Base-by-base conservation (phyloP, 1,284 basidiomycete species). In the Cerioporus squamosus region DNA sequence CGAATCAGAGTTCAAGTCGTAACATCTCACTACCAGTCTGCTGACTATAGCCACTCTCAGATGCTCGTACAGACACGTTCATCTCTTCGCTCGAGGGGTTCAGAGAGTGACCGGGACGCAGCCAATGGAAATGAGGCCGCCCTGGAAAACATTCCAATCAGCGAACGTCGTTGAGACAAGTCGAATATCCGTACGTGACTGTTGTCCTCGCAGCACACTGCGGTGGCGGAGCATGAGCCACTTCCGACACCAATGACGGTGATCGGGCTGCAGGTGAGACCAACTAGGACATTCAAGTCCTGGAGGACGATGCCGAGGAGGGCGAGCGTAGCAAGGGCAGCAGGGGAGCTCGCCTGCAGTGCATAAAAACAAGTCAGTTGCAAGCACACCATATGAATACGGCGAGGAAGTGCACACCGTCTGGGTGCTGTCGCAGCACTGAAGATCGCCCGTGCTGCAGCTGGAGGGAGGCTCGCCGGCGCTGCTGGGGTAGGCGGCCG, bases 211-310 rank as follows among this genome's bases (percentile, higher is more conserved):
- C 57, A 59, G 47, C 47, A 54, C 15, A 59, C 57, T 9, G 48
- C 24, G 44, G 49, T 46, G n/a, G 18, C 6, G 48, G 68, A 71
- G 18, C 43, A 18, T 17, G 22, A 44, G 39, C 69, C 64, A 18
- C 61, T 56, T 45, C 65, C 63, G 42, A 65, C 62, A 22, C 66
- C 65, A 49, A 69, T 55, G 46, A 70, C 59, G 54, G n/a, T 61
- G 49, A 73, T 61, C 17, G 70, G 70, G 39, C 65, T 65, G 66
- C 72, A 73, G 43, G 55, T 66, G 12, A 73, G 33, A 10, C 70
- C 72, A 47, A 73, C 58, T 44, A 65, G 53, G 26, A 55, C 68
- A 44, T 56, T 66, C 18, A 66, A n/a, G 53, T 69, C 66, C 23
- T 60, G 50, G 12, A 72, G 39, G 24, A 67, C 65, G 29, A 71